Evolutionary conservation across 768 basidiomycete genomes (phyloP).

Genomic region (Asterophora lycoperdoides): DNA sequence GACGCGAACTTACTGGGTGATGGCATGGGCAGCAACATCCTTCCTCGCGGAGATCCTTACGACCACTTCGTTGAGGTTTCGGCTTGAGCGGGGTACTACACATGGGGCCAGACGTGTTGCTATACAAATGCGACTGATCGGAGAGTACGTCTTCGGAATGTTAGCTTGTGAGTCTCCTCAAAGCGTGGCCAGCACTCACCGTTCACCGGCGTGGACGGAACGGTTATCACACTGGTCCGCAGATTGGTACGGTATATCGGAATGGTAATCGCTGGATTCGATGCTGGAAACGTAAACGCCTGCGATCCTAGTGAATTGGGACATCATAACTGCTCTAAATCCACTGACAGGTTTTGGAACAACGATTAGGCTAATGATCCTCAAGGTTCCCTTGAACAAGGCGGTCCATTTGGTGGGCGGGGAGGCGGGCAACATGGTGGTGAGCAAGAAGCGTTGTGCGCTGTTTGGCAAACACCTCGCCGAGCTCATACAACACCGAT

Average conservation of each 20-base stretch:
- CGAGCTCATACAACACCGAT: too few species aligned
- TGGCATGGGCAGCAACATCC: constrained; percentile 7
- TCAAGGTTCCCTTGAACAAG: constrained; percentile 6
- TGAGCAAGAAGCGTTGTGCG: too few species aligned
- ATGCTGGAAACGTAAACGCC: constrained; percentile 11
- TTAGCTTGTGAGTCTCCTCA: neutral
- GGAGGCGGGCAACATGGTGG: neutral
- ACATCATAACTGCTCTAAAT: neutral
- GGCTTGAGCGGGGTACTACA: constrained; percentile 3
- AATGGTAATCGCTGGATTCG: constrained; percentile 1
- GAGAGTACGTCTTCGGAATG: neutral
- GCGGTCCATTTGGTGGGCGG: constrained; percentile 1
- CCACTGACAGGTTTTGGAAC: constrained; percentile 11
- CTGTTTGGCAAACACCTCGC: too few species aligned
- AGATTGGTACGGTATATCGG: constrained; percentile 3
- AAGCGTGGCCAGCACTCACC: neutral
- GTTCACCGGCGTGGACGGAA: neutral
- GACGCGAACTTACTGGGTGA: neutral
- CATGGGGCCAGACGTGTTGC: neutral
- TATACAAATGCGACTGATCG: neutral
- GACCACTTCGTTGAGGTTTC: neutral
- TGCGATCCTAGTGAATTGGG: neutral
- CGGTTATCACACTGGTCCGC: neutral
- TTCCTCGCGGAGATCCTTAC: neutral
- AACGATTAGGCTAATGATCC: constrained; percentile 3